Conservation (phyloP, 768 basidiomycete genomes). For the Cystofilobasidium capitatum region DNA sequence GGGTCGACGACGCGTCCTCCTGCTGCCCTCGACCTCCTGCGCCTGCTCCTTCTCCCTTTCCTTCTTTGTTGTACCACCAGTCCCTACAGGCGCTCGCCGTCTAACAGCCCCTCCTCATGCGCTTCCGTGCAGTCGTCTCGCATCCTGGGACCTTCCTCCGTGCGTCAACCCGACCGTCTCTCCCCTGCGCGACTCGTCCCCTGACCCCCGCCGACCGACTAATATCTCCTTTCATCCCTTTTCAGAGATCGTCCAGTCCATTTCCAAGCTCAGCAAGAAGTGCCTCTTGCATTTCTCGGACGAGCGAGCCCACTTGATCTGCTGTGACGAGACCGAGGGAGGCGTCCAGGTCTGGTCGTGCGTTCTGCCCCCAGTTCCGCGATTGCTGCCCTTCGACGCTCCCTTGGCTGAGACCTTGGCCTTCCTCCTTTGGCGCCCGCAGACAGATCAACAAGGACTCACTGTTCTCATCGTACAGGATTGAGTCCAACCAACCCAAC, state of each 20-base stretch:
- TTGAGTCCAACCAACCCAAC: slow-evolving; percentile 65
- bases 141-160: not conserved
- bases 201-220: too few relatives aligned
- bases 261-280: slow-evolving; percentile 75
- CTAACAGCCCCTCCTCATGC: not conserved
- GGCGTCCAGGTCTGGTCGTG: slow-evolving; percentile 81
- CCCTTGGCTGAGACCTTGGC: not conserved
- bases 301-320: slow-evolving; percentile 68
- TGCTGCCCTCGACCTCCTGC: too few relatives aligned
- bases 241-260: slow-evolving; percentile 64
- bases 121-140: not conserved
- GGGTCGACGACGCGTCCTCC: too few relatives aligned
- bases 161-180: not conserved
- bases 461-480: slow-evolving; percentile 65
- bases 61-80: too few relatives aligned
- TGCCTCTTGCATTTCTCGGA: slow-evolving; percentile 73
- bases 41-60: too few relatives aligned
- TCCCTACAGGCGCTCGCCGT: too few relatives aligned
- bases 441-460: slow-evolving; percentile 36
- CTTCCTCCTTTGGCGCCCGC: not conserved
- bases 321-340: slow-evolving; percentile 70
- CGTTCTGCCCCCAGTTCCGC: slow-evolving; percentile 34
- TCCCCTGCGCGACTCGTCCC: not conserved
- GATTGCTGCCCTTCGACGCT: not conserved
- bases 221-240: too few relatives aligned